These are phyloP conservation scores for Margaritispora aquatica DNA, from an alignment of 495 filamentous ascomycete species.

Conservation along the genomic window DNA sequence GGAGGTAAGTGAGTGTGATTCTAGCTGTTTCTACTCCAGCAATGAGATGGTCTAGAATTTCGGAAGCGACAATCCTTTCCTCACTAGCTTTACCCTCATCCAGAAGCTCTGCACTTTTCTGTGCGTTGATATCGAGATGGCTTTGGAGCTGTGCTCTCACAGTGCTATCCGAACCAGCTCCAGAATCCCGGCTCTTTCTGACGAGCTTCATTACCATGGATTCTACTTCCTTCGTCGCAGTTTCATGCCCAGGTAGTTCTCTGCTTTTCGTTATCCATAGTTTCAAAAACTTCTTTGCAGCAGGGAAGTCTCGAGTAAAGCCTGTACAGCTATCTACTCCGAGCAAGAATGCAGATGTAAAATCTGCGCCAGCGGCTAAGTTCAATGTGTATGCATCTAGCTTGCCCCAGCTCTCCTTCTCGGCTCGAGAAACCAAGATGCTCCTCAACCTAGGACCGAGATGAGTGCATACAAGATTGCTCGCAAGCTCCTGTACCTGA, in stretches of 20 bases:
- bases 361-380: constrained; percentile 7
- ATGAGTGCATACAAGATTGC: constrained; percentile 50
- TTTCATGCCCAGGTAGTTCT: constrained; percentile 1
- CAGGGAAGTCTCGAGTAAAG: constrained; percentile 40
- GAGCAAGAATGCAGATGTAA: constrained; percentile 15
- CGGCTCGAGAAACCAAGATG: background rate
- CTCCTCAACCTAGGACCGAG: constrained; percentile 44
- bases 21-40: constrained; percentile 74
- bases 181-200: background rate
- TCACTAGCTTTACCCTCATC: background rate
- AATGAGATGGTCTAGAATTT: constrained; percentile 71
- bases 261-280: background rate
- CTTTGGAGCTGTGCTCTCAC: background rate
- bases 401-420: background rate
- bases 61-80: constrained; percentile 41
- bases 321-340: constrained; percentile 7
- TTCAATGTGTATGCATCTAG: constrained; percentile 3
- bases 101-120: background rate
- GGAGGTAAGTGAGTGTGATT: constrained; percentile 62
- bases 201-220: background rate
- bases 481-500: constrained; percentile 51
- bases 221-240: background rate
- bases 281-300: background rate
- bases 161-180: background rate
- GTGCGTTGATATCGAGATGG: background rate